phyloP scores from a whole-genome alignment of 2,329 filamentous ascomycete genomes.

The Rutstroemia sp. region DNA sequence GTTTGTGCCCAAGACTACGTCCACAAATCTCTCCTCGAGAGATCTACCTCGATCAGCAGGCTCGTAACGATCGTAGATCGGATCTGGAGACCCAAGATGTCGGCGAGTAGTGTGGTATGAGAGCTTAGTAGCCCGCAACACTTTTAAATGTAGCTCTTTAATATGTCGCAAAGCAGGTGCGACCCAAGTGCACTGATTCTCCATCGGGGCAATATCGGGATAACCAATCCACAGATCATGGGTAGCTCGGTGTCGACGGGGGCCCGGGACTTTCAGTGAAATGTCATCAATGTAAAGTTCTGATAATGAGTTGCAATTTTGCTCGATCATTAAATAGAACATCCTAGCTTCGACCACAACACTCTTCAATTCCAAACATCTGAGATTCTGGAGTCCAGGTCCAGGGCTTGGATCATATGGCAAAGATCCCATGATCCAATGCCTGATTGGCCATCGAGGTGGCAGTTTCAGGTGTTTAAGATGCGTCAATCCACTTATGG shows the following conservation, averaged over 20 bases:
- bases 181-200: slow-evolving; percentile 21
- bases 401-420: slow-evolving; percentile 18
- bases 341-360: slow-evolving; percentile 24
- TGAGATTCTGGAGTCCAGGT: slow-evolving; percentile 15
- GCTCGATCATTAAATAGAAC: slow-evolving; percentile 22
- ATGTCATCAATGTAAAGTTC: slow-evolving; percentile 30
- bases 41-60: slow-evolving; percentile 16
- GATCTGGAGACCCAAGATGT: neutral
- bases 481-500: slow-evolving; percentile 36
- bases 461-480: slow-evolving; percentile 20
- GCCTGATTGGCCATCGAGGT: slow-evolving; percentile 11
- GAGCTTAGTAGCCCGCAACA: slow-evolving; percentile 26
- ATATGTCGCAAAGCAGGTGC: slow-evolving; percentile 24
- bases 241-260: slow-evolving; percentile 11
- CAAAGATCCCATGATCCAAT: slow-evolving; percentile 26
- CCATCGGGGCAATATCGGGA: slow-evolving; percentile 9
- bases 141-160: slow-evolving; percentile 19
- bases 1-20: slow-evolving; percentile 19
- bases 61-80: slow-evolving; percentile 26
- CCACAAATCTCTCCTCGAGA: slow-evolving; percentile 30
- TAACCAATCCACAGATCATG: slow-evolving; percentile 27
- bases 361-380: slow-evolving; percentile 28
- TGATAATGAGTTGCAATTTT: slow-evolving; percentile 22
- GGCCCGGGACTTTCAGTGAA: slow-evolving; percentile 25
- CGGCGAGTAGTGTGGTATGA: too few relatives aligned